Base-by-base conservation (phyloP, 2,329 filamentous ascomycete genomes). In the Huntiella bhutanensis region DNA sequence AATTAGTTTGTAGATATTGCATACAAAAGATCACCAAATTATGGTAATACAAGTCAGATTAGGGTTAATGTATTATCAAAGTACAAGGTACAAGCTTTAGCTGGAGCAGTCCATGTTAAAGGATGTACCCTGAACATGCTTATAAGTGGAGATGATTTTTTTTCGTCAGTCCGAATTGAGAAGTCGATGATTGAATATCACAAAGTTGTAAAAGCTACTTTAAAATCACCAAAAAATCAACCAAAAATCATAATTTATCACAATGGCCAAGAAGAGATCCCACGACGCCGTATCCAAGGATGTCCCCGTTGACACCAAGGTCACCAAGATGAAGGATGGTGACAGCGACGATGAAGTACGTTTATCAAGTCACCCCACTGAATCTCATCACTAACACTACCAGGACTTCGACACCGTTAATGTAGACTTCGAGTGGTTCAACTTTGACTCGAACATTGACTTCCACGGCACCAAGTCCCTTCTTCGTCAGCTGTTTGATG, bases 361-460 rank as follows among this genome's bases (percentile, higher is more conserved):
- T 52, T 42, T 46, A 34, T 11, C 35, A 38, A 38, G n/a, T 5
- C 5, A 13, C 33, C 40, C 19, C 40, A n/a, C 17, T 28, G n/a
- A n/a, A 28, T 28, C 22, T 3, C 13, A 41, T 19, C 46, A 58
- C 17, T 49, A 46, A 49, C 43, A 34, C 47, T 34, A 4, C 19
- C 46, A 93, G 83, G 84, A 94, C 57, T 81, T 86, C 57, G 82
- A 94, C 59, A 81, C 88, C 60, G 77, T 98, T 53, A 80, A 96
- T 58, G 86, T 96, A 49, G 88, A 96, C 53, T 98, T 98, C 57
- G 91, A 98, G 66, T 96, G 86, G 82, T 98, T 96, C 67, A 92
- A 95, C 64, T 93, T 88, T 52, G 80, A 91, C 55, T 71, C 82
- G 2, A 76, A 82, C 5, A 72, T 93, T 55, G 91, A 98, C 62